Conservation (phyloP, 176 grass and related monocot genomes). For the Cymbopogon citratus region DNA sequence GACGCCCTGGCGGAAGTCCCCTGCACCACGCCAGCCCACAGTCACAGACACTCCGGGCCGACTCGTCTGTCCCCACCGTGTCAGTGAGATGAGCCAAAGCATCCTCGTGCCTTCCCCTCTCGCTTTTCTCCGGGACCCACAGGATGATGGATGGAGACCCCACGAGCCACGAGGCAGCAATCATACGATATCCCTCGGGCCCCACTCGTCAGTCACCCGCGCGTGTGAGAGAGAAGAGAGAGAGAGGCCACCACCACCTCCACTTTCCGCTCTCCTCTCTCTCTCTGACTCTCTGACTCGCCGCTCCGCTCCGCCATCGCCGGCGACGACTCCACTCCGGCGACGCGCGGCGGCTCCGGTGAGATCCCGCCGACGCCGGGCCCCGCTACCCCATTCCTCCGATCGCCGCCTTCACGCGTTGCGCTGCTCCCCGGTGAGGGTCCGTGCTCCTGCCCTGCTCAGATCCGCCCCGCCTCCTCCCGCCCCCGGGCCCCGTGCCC, state of each 20-base stretch:
- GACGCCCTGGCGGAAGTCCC: not conserved
- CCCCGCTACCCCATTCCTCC: not conserved
- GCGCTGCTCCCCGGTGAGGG: not conserved
- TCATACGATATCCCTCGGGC: conserved; percentile 20
- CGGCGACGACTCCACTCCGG: conserved; percentile 17
- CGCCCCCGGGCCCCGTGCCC: not conserved
- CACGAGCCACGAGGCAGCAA: not conserved
- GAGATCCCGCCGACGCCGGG: not conserved
- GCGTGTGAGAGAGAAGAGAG: not conserved
- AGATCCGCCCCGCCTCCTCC: conserved; percentile 11
- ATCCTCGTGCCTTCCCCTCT: not conserved
- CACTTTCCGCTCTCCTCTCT: not conserved
- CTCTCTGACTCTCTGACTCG: not conserved
- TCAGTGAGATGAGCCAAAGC: too few relatives aligned
- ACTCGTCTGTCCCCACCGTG: rapidly evolving
- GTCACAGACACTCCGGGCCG: not conserved
- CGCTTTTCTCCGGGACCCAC: not conserved
- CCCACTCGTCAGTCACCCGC: conserved; percentile 37
- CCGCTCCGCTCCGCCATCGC: conserved; percentile 3
- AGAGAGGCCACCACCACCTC: too few relatives aligned
- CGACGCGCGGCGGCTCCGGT: not conserved
- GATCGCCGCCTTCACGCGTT: not conserved
- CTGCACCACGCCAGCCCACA: rapidly evolving
- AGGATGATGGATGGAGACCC: not conserved
- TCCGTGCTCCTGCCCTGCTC: not conserved